Percentiles rank a stretch among this genome's conserved stretches.
Conservation (phyloP, 495 filamentous ascomycete species). For the Cercophora samala region DNA sequence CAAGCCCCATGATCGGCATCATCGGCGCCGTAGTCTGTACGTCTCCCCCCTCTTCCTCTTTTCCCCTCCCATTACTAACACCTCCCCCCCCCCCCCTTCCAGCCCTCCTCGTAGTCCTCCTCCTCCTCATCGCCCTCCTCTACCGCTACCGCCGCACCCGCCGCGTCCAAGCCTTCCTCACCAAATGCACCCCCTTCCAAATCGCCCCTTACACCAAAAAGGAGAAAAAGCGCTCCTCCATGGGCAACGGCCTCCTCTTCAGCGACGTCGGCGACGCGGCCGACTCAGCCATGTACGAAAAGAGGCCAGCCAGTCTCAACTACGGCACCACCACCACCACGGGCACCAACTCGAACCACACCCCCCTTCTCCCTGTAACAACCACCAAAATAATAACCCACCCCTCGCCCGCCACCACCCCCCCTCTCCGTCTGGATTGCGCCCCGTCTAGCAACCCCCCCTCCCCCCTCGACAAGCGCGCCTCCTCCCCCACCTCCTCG, state of each 20-base stretch:
- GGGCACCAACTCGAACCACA: too few species aligned
- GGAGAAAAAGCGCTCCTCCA: conserved; percentile 30
- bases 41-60: not conserved
- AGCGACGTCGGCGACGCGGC: conserved; percentile 21
- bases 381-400: conserved; percentile 11
- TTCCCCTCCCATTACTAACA: not conserved
- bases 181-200: conserved; percentile 29
- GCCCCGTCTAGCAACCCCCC: conserved; percentile 12
- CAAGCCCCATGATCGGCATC: conserved; percentile 24
- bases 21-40: conserved; percentile 27
- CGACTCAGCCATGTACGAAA: conserved; percentile 21
- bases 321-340: conserved; percentile 20
- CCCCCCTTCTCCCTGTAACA: not conserved
- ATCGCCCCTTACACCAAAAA: conserved; percentile 23
- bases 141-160: conserved; percentile 28
- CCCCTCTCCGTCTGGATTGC: conserved; percentile 7
- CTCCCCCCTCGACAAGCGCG: not conserved
- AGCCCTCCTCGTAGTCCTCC: conserved; percentile 28
- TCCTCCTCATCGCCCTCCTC: conserved; percentile 28
- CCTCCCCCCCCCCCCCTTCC: too few species aligned
- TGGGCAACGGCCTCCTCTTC: conserved; percentile 30
- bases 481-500: conserved; percentile 11
- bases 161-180: conserved; percentile 27
- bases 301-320: conserved; percentile 15
- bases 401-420: conserved; percentile 3